Conservation (phyloP, 1,139 yeast genomes). For the Taphrina confusa region DNA sequence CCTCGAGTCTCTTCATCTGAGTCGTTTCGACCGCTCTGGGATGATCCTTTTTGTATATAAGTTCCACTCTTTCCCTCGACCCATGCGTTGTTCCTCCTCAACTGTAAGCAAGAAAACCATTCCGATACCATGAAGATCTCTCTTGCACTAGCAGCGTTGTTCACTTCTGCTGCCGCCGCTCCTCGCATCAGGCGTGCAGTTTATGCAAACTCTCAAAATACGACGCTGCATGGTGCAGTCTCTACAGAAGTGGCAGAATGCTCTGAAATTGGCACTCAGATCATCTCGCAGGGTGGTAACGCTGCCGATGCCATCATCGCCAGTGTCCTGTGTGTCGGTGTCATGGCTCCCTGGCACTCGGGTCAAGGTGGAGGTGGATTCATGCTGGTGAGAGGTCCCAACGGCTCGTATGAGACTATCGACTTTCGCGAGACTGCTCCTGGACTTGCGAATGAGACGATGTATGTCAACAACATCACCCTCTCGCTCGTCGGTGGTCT, state of each 20-base stretch:
- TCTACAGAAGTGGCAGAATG: constrained; percentile 74
- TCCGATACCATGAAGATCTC: too few species aligned
- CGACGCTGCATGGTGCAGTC: constrained; percentile 59
- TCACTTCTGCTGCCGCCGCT: not conserved
- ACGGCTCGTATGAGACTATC: constrained; percentile 50
- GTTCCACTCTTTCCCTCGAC: too few species aligned
- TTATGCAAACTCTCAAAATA: not conserved
- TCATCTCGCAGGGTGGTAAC: constrained; percentile 61
- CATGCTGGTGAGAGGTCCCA: constrained; percentile 33
- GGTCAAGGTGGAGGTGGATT: constrained; percentile 75
- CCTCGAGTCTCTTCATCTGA: too few species aligned
- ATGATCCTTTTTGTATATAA: too few species aligned
- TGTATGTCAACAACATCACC: constrained; percentile 58
- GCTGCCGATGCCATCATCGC: constrained; percentile 95
- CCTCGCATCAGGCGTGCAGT: not conserved
- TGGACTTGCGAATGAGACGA: constrained; percentile 56
- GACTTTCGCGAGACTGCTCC: constrained; percentile 94
- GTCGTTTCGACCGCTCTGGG: too few species aligned
- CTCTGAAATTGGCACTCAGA: constrained; percentile 65
- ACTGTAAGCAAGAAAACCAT: too few species aligned
- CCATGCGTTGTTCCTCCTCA: too few species aligned
- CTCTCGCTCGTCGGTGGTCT: constrained; percentile 74
- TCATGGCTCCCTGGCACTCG: constrained; percentile 74
- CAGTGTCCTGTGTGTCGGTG: constrained; percentile 83
- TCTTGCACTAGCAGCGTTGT: too few species aligned